Base-by-base conservation (phyloP, 2,329 filamentous ascomycete genomes). In the Fusarium ambrosium region DNA sequence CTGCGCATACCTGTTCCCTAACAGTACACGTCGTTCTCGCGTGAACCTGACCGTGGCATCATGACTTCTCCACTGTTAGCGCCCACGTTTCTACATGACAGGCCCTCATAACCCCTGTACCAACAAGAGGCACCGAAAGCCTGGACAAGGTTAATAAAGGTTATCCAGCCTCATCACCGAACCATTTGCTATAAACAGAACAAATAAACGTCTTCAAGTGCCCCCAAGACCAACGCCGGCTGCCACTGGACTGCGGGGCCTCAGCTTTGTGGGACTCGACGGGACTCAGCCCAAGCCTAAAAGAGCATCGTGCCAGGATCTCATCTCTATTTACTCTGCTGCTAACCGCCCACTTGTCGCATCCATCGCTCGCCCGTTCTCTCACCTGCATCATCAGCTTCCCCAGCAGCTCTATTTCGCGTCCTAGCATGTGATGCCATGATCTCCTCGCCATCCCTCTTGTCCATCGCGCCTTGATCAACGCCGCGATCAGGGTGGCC, bases 391-490 rank as follows among this genome's bases (percentile, higher is more conserved):
- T 72, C 66, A 60, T 66, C 53, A 37, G 39, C 63, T n/a, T 58
- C 75, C 20, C 20, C 48, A 41, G 45, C 66, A 27, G 55, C 41
- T 58, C 14, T 24, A 22, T 20, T 45, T 55, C 10, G 16, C 56
- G 22, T 20, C 61, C 39, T 65, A 62, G 61, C 64, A 69, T 71
- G 58, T 66, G 68, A 77, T 71, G 70, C 69, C 65, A 77, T 75
- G 73, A 53, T 68, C 64, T 59, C 51, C 62, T n/a, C 59, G 51
- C 32, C 34, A 10, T 11, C 6, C 14, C 24, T 32, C 61, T 51
- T 62, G 58, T 24, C 62, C 58, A 75, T 74, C 68, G 70, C 65
- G 67, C 75, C 73, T 72, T 76, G 74, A 73, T 55, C 73, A 66
- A 69, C 34, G 20, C 37, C 62, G 73, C 72, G 74, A 72, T 68